Percentiles rank a stretch among this genome's conserved stretches.
phyloP scores from a whole-genome alignment of 2,329 filamentous ascomycete genomes.

The Ceratocystis cacaofunesta region DNA sequence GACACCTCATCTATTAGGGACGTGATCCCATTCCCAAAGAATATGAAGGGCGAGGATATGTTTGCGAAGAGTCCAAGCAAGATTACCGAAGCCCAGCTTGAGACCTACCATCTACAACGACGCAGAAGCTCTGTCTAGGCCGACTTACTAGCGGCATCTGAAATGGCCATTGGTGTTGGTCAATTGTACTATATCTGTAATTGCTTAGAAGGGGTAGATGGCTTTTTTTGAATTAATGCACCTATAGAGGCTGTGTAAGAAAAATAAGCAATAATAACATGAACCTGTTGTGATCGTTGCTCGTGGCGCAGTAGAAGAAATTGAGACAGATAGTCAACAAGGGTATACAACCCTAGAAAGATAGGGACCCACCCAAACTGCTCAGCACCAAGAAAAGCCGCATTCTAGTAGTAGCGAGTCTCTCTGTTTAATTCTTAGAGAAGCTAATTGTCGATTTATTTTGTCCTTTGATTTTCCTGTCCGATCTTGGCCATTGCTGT shows the following conservation, averaged over 20 bases:
- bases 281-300: neutral
- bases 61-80: slow-evolving; percentile 64
- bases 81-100: slow-evolving; percentile 44
- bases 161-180: slow-evolving; percentile 3
- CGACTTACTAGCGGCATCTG: neutral
- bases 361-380: neutral
- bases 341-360: neutral
- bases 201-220: neutral
- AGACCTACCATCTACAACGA: slow-evolving; percentile 32
- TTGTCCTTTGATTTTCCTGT: neutral
- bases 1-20: slow-evolving; percentile 67
- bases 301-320: neutral
- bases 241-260: neutral
- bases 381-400: slow-evolving; percentile 10
- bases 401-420: slow-evolving; percentile 3
- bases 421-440: neutral
- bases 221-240: neutral
- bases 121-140: neutral
- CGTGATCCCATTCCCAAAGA: slow-evolving; percentile 96
- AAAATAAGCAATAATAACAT: neutral
- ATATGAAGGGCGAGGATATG: slow-evolving; percentile 71
- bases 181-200: neutral
- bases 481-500: neutral
- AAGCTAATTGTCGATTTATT: neutral
- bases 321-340: neutral